These are phyloP conservation scores for Trichoderma polysporum DNA, from an alignment of 2,329 filamentous ascomycete species.

Conservation along the genomic window DNA sequence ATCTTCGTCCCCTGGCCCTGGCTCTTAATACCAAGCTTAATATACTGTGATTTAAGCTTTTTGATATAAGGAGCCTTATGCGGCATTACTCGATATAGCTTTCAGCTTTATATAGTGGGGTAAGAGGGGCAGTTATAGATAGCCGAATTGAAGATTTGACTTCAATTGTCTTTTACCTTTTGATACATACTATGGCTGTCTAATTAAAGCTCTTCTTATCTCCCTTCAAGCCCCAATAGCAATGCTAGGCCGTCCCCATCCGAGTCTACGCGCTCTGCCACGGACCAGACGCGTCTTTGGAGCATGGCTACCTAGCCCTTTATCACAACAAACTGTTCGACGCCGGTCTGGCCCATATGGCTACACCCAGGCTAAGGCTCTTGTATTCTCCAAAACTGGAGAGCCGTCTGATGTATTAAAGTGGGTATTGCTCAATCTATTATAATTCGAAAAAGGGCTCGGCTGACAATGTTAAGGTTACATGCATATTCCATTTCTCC, in stretches of 20 bases:
- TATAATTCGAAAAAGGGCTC: too few species aligned
- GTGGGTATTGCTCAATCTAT: conserved; percentile 41
- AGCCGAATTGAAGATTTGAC: not conserved
- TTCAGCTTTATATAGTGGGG: not conserved
- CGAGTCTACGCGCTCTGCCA: not conserved
- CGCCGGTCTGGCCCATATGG: conserved; percentile 66
- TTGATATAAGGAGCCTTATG: not conserved
- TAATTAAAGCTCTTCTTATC: not conserved
- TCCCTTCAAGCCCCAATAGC: not conserved
- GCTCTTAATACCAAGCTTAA: too few species aligned
- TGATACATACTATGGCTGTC: not conserved
- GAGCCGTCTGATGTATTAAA: conserved; percentile 70
- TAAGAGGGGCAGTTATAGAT: not conserved
- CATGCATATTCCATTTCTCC: conserved; percentile 78
- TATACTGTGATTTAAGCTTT: not conserved
- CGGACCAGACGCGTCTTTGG: not conserved
- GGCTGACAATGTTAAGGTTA: conserved; percentile 44
- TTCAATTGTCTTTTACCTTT: not conserved
- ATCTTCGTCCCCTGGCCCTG: too few species aligned
- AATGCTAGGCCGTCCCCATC: not conserved
- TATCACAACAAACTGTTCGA: conserved; percentile 37
- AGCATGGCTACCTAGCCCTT: conserved; percentile 9
- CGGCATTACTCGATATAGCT: not conserved
- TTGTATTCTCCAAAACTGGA: conserved; percentile 72
- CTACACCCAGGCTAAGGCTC: conserved; percentile 81